Evolutionary conservation across 441 rosid species (phyloP).

Genomic region (Gossypium davidsonii): DNA sequence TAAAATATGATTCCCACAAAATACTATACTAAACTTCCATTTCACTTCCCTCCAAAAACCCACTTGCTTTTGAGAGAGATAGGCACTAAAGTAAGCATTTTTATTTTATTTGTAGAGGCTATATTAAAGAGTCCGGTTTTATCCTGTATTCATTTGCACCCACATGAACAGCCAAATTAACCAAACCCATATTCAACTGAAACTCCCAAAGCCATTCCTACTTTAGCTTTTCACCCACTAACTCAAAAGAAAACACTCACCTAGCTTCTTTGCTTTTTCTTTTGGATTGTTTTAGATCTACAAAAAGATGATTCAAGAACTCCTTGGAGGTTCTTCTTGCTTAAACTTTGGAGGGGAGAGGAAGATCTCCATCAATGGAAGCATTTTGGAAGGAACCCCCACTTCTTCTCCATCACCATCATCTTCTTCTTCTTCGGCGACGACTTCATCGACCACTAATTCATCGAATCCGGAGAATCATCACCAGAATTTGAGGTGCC

Average conservation of each 20-base stretch:
- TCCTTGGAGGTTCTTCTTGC: slow-evolving; percentile 40
- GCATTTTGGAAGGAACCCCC: slow-evolving; percentile 39
- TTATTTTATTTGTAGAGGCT: background rate
- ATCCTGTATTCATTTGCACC: slow-evolving; percentile 25
- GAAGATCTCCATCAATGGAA: slow-evolving; percentile 35
- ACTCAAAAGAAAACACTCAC: slow-evolving; percentile 23
- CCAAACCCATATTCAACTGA: background rate
- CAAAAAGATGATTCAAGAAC: slow-evolving; percentile 67
- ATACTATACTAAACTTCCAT: background rate
- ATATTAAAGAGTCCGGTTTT: slow-evolving; percentile 10
- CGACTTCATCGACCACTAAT: slow-evolving; percentile 18
- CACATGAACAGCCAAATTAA: slow-evolving; percentile 16
- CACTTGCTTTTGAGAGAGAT: slow-evolving; percentile 17
- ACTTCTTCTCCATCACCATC: slow-evolving; percentile 32
- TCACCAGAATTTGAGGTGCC: slow-evolving; percentile 49
- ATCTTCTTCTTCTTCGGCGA: slow-evolving; percentile 33
- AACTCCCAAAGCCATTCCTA: slow-evolving; percentile 18
- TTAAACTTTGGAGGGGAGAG: slow-evolving; percentile 42
- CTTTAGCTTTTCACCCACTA: slow-evolving; percentile 35
- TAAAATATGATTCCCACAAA: too few species aligned
- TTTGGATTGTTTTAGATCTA: slow-evolving; percentile 63
- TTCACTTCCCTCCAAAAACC: slow-evolving; percentile 14
- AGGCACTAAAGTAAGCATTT: background rate
- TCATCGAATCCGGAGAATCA: slow-evolving; percentile 34
- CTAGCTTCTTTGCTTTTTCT: slow-evolving; percentile 37